Conservation (phyloP, 768 basidiomycete genomes). For the Coprinopsis strossmayeri region DNA sequence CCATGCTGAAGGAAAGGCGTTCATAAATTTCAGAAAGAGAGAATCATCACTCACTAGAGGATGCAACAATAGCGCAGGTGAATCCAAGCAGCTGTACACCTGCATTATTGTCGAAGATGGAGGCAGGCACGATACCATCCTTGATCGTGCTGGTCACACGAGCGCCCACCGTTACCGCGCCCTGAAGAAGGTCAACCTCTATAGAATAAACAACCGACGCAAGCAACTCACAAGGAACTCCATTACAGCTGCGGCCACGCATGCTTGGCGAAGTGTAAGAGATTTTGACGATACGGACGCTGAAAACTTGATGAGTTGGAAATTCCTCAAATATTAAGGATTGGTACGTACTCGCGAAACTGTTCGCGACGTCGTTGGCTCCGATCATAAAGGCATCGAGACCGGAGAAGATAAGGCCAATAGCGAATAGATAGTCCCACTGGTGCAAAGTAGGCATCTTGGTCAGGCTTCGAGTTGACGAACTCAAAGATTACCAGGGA, state of each 20-base stretch:
- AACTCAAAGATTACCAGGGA: too few relatives aligned
- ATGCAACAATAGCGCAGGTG: constrained; percentile 18
- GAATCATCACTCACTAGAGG: constrained; percentile 14
- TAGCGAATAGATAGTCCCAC: constrained; percentile 25
- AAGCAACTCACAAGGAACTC: constrained; percentile 15
- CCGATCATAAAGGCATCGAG: constrained; percentile 20
- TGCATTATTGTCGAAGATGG: constrained; percentile 20
- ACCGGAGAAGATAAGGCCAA: constrained; percentile 18
- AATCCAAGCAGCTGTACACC: constrained; percentile 24
- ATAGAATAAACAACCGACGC: not conserved
- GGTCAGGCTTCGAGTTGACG: too few relatives aligned
- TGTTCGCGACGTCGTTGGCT: constrained; percentile 24
- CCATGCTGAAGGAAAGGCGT: constrained; percentile 12
- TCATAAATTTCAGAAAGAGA: not conserved
- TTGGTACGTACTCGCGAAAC: constrained; percentile 14
- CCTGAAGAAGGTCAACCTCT: constrained; percentile 3
- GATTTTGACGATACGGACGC: constrained; percentile 22
- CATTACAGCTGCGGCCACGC: constrained; percentile 19
- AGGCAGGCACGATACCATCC: constrained; percentile 21
- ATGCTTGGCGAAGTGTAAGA: constrained; percentile 19
- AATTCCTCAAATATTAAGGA: not conserved
- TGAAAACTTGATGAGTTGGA: constrained; percentile 1
- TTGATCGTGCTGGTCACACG: constrained; percentile 23
- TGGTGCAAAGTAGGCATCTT: constrained; percentile 21
- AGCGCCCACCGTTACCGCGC: constrained; percentile 21